Evolutionary conservation across 371 early-diverging fungal genomes (phyloP).

Genomic region (Syncephalastrum monosporum): DNA sequence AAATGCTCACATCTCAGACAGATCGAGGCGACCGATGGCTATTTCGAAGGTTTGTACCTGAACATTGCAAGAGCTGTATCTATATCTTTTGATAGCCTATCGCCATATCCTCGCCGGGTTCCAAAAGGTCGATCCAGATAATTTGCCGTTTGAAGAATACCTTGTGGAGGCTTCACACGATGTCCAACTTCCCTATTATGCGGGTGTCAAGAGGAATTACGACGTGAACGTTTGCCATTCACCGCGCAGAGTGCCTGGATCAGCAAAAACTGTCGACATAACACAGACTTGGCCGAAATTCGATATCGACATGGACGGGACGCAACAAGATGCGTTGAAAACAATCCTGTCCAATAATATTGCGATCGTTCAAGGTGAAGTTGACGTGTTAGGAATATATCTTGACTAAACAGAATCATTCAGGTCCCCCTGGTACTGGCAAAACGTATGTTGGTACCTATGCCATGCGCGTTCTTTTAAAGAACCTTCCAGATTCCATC

Average conservation of each 20-base stretch:
- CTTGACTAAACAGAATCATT: not conserved
- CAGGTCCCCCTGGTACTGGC: slow-evolving; percentile 74
- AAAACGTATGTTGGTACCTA: slow-evolving; percentile 71
- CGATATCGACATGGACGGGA: slow-evolving; percentile 40
- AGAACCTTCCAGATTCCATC: slow-evolving; percentile 34
- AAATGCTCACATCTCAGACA: slow-evolving; percentile 1
- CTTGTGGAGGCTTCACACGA: slow-evolving; percentile 34
- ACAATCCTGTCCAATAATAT: slow-evolving; percentile 52
- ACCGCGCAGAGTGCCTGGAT: not conserved
- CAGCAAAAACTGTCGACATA: slow-evolving; percentile 28
- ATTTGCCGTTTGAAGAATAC: slow-evolving; percentile 39
- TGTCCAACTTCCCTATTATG: slow-evolving; percentile 38
- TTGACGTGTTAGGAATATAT: no score
- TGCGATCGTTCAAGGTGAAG: slow-evolving; percentile 55
- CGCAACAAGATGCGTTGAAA: slow-evolving; percentile 53
- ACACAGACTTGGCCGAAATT: slow-evolving; percentile 30
- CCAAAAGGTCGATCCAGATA: slow-evolving; percentile 37
- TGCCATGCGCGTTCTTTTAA: slow-evolving; percentile 54
- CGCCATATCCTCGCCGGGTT: slow-evolving; percentile 42
- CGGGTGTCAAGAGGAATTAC: slow-evolving; percentile 29
- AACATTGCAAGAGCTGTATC: not conserved
- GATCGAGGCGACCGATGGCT: slow-evolving; percentile 49
- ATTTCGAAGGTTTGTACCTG: slow-evolving; percentile 42
- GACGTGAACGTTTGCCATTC: slow-evolving; percentile 25
- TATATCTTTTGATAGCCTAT: slow-evolving; percentile 13